Percentiles rank a stretch among this genome's conserved stretches.
phyloP scores from a whole-genome alignment of 2,329 filamentous ascomycete species.

The Botrytis byssoidea region DNA sequence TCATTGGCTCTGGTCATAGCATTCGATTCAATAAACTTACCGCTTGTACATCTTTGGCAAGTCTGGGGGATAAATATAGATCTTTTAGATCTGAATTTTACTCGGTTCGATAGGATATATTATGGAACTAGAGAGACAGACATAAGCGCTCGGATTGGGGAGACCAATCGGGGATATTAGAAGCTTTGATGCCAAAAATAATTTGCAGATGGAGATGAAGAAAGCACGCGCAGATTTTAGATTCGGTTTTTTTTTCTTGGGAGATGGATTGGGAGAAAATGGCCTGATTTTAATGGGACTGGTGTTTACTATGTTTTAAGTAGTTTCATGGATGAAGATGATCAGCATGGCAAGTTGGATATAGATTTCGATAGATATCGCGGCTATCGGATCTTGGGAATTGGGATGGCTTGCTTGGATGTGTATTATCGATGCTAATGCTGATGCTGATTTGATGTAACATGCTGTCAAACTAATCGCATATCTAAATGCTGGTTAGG shows the following conservation, averaged over 20 bases:
- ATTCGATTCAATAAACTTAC: not conserved
- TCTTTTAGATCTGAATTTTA: not conserved
- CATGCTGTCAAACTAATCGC: not conserved
- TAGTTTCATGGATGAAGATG: not conserved
- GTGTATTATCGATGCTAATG: not conserved
- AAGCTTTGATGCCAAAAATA: not conserved
- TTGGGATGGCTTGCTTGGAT: not conserved
- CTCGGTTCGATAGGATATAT: not conserved
- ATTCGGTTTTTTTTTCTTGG: not conserved
- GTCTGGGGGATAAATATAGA: slow-evolving; percentile 10
- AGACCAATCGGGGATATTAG: not conserved
- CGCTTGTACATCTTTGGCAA: slow-evolving; percentile 1
- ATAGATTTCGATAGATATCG: slow-evolving; percentile 9
- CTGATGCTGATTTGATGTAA: not conserved
- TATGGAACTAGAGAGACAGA: too few species aligned
- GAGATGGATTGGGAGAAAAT: not conserved
- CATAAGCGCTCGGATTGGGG: not conserved
- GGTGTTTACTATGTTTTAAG: not conserved
- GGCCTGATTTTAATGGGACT: not conserved
- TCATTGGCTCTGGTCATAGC: not conserved
- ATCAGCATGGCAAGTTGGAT: not conserved
- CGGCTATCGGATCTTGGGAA: slow-evolving; percentile 10
- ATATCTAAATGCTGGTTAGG: not conserved
- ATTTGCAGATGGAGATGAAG: not conserved
- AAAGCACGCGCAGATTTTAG: not conserved